Conservation (phyloP, 2,329 filamentous ascomycete genomes). For the Cercospora sp. region DNA sequence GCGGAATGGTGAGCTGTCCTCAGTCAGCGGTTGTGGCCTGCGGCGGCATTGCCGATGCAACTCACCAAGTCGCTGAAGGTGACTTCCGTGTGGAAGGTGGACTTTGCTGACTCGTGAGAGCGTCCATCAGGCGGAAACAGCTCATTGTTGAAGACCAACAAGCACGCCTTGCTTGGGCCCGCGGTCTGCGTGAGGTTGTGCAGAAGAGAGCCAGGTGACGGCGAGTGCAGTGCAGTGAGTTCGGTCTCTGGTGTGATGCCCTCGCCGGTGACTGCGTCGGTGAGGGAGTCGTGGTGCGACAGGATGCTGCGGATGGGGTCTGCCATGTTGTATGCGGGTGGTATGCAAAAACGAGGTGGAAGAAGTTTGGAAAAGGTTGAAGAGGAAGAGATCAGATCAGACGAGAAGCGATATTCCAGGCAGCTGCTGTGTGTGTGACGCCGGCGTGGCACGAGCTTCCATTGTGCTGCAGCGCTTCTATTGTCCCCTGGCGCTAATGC, state of each 20-base stretch:
- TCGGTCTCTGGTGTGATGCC: constrained; percentile 13
- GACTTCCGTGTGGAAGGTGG: background rate
- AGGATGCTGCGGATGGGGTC: constrained; percentile 9
- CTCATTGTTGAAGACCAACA: constrained; percentile 1
- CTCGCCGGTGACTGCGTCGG: constrained; percentile 16
- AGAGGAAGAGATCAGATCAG: background rate
- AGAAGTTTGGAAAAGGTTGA: background rate
- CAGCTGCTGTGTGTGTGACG: background rate
- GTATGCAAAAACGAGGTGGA: background rate
- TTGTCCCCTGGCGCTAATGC: background rate
- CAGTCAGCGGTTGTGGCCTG: constrained; percentile 5
- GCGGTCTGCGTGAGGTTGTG: constrained; percentile 10
- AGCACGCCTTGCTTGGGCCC: constrained; percentile 12
- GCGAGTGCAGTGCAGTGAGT: constrained; percentile 19
- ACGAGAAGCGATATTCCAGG: background rate
- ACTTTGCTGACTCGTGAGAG: background rate
- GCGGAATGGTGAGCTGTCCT: constrained; percentile 17
- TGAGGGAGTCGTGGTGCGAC: constrained; percentile 14
- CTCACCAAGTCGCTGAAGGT: constrained; percentile 16
- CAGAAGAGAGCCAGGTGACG: background rate
- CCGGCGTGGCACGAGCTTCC: background rate
- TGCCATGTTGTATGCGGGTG: constrained; percentile 11
- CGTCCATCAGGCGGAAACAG: background rate
- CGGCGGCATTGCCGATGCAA: background rate
- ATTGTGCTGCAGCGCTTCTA: background rate